Evolutionary conservation across 306 rosid genomes (phyloP).

Genomic region (Lupinus albus): DNA sequence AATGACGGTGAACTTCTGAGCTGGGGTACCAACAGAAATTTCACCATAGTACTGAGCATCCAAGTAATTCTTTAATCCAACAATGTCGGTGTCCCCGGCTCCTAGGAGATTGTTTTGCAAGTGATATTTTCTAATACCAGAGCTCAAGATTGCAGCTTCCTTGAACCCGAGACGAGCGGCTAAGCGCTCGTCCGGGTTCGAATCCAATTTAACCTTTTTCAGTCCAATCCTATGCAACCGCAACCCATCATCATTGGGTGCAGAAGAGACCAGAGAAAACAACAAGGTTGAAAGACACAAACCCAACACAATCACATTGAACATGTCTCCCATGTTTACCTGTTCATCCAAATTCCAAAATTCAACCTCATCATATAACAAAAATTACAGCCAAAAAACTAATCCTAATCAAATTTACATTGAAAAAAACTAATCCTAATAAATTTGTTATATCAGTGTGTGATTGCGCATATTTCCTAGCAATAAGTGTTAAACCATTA

Average conservation of each 20-base stretch:
- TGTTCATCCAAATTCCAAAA: slow-evolving; percentile 32
- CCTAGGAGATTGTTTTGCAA: slow-evolving; percentile 44
- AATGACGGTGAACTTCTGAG: slow-evolving; percentile 81
- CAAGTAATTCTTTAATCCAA: slow-evolving; percentile 73
- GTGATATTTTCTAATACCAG: slow-evolving; percentile 51
- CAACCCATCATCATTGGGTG: slow-evolving; percentile 59
- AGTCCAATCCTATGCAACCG: slow-evolving; percentile 68
- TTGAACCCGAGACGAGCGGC: slow-evolving; percentile 48
- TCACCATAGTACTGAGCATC: slow-evolving; percentile 98
- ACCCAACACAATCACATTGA: slow-evolving; percentile 46
- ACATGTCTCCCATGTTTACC: slow-evolving; percentile 62
- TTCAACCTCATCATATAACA: not conserved
- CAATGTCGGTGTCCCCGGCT: slow-evolving; percentile 48
- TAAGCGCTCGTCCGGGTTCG: slow-evolving; percentile 37
- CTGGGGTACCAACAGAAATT: slow-evolving; percentile 78
- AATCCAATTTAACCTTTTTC: slow-evolving; percentile 56
- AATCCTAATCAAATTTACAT: not conserved
- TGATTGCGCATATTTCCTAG: not conserved
- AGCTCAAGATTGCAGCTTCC: slow-evolving; percentile 39
- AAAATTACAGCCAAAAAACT: no score
- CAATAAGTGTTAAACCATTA: slow-evolving; percentile 5
- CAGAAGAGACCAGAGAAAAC: slow-evolving; percentile 52
- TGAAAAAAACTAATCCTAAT: not conserved
- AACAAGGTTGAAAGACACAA: slow-evolving; percentile 54
- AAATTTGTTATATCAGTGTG: not conserved